phyloP scores from a whole-genome alignment of 352 stramenopile genomes.

The Phytophthora agathidicida region DNA sequence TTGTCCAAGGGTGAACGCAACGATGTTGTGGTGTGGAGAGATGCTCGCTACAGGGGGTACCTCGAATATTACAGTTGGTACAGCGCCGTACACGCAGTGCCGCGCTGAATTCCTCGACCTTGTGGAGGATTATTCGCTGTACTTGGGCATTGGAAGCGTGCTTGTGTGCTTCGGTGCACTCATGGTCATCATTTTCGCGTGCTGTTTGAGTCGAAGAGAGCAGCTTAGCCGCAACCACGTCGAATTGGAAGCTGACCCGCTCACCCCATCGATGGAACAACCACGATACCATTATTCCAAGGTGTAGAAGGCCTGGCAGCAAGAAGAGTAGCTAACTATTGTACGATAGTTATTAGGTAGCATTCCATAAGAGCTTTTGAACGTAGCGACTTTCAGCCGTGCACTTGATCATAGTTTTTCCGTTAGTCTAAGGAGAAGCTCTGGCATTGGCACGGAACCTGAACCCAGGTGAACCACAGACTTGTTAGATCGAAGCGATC shows the following conservation, averaged over 20 bases:
- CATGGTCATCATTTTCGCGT: conserved; percentile 54
- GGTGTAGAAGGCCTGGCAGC: conserved; percentile 25
- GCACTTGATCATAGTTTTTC: conserved; percentile 7
- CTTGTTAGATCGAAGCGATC: neutral
- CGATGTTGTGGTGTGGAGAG: conserved; percentile 65
- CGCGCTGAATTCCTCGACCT: conserved; percentile 53
- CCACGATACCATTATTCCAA: conserved; percentile 33
- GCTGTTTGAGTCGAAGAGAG: conserved; percentile 42
- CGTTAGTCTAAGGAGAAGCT: conserved; percentile 32
- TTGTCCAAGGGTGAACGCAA: conserved; percentile 63
- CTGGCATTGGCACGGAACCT: conserved; percentile 49
- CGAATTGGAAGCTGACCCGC: conserved; percentile 15
- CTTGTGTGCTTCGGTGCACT: conserved; percentile 44
- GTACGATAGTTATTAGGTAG: conserved; percentile 24
- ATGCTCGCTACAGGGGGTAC: conserved; percentile 44
- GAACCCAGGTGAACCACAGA: neutral
- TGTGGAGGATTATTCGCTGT: conserved; percentile 44
- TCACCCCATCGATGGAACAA: conserved; percentile 28
- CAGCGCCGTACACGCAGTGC: conserved; percentile 56
- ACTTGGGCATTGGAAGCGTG: conserved; percentile 44
- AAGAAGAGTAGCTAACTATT: conserved; percentile 16
- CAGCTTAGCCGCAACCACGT: conserved; percentile 14
- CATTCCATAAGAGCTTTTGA: too few relatives aligned
- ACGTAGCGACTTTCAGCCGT: too few relatives aligned
- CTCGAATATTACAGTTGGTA: conserved; percentile 38